These are phyloP conservation scores for Triticum dicoccoides DNA, from an alignment of 176 grass and related monocot genomes.

Conservation along the genomic window DNA sequence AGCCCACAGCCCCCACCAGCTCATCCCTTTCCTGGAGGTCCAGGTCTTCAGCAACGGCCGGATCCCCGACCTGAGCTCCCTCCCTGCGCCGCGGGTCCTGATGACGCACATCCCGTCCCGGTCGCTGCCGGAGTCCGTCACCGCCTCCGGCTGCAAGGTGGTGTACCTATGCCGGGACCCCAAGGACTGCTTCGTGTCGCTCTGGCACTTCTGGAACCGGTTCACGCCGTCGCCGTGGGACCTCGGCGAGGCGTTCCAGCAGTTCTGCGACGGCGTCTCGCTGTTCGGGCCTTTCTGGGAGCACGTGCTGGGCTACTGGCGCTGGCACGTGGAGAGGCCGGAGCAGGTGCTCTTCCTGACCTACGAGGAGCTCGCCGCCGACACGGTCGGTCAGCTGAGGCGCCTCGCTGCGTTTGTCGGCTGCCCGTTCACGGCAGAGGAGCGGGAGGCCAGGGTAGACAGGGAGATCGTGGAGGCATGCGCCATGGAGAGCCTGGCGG, in stretches of 20 bases:
- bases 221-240: not conserved
- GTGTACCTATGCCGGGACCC: slow-evolving; percentile 21
- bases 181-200: slow-evolving; percentile 18
- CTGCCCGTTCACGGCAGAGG: not conserved
- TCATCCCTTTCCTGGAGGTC: slow-evolving; percentile 1
- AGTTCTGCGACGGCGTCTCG: slow-evolving; percentile 8
- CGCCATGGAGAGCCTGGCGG: not conserved
- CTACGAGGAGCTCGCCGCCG: slow-evolving; percentile 18
- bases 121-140: slow-evolving; percentile 4
- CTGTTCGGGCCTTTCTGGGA: not conserved
- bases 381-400: not conserved
- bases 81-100: not conserved
- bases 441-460: not conserved
- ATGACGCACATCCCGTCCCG: slow-evolving; percentile 12
- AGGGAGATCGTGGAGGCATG: not conserved
- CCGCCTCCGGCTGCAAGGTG: not conserved
- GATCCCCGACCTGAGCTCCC: not conserved
- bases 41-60: not conserved
- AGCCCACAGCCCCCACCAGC: not conserved
- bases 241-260: not conserved
- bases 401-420: not conserved
- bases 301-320: slow-evolving; percentile 24
- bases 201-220: slow-evolving; percentile 14
- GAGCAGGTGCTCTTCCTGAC: slow-evolving; percentile 24
- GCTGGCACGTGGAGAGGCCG: not conserved